phyloP scores from a whole-genome alignment of 2,329 filamentous ascomycete species.

The Dactylellina cionopaga region DNA sequence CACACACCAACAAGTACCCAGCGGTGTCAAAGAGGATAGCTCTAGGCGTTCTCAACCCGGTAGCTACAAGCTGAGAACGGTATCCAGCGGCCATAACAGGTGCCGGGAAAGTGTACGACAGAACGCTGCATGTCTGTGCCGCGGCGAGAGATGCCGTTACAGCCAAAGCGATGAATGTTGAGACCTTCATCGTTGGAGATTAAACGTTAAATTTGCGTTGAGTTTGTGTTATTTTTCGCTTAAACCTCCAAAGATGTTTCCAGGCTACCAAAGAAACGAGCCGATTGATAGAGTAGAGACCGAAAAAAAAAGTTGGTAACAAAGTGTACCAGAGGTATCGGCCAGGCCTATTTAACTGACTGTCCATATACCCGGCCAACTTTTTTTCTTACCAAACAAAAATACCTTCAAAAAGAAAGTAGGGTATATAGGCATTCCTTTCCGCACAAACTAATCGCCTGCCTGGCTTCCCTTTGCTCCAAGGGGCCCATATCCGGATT shows the following conservation, averaged over 20 bases:
- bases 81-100: slow-evolving; percentile 59
- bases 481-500: too few relatives aligned
- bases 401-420: background rate
- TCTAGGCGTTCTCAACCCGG: slow-evolving; percentile 62
- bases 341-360: slow-evolving; percentile 19
- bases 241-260: background rate
- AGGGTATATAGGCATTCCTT: slow-evolving; percentile 26
- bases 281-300: background rate
- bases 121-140: slow-evolving; percentile 39
- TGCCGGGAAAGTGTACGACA: slow-evolving; percentile 30
- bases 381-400: too few relatives aligned
- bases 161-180: slow-evolving; percentile 20
- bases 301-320: background rate
- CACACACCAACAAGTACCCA: slow-evolving; percentile 64
- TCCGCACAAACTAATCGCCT: background rate
- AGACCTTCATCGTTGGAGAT: slow-evolving; percentile 28
- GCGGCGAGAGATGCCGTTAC: slow-evolving; percentile 9
- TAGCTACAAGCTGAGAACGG: slow-evolving; percentile 63
- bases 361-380: background rate
- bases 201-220: slow-evolving; percentile 11
- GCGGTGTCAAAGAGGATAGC: slow-evolving; percentile 64
- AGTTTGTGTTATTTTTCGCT: slow-evolving; percentile 19
- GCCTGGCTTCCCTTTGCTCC: background rate
- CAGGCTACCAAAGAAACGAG: background rate
- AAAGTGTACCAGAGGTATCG: background rate